Percentiles rank a stretch among this genome's conserved stretches.
Evolutionary conservation across 768 basidiomycete species (phyloP).

Genomic region (Dentipellis fragilis): DNA sequence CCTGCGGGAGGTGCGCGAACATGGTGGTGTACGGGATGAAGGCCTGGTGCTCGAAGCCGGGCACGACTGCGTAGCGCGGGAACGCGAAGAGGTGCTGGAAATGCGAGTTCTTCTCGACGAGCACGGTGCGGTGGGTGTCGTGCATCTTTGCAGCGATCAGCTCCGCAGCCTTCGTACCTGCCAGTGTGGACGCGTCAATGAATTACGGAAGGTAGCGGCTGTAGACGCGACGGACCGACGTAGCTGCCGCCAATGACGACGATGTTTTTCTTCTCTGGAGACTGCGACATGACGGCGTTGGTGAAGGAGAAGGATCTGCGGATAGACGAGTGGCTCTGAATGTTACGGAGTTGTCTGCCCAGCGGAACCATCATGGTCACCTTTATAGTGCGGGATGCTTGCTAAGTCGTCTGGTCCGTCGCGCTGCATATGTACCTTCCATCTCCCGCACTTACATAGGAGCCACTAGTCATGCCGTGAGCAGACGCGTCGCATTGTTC

Average conservation of each 20-base stretch:
- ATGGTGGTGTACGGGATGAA: conserved; percentile 24
- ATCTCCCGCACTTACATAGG: too few relatives aligned
- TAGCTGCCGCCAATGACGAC: conserved; percentile 27
- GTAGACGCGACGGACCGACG: conserved; percentile 17
- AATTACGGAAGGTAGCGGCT: background rate
- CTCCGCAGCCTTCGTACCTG: conserved; percentile 17
- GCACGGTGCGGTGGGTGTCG: conserved; percentile 19
- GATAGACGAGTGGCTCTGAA: background rate
- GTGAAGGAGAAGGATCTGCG: background rate
- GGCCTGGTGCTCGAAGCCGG: conserved; percentile 19
- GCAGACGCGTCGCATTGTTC: too few relatives aligned
- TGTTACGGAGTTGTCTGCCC: background rate
- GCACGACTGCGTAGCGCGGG: conserved; percentile 21
- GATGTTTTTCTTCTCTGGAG: conserved; percentile 17
- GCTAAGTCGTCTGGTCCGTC: too few relatives aligned
- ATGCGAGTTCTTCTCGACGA: conserved; percentile 26
- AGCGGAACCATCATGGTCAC: too few relatives aligned
- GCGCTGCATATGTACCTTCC: too few relatives aligned
- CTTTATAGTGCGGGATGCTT: too few relatives aligned
- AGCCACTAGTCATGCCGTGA: too few relatives aligned
- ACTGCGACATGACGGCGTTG: background rate
- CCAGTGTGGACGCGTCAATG: background rate
- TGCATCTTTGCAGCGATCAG: conserved; percentile 15
- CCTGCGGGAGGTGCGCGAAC: conserved; percentile 16
- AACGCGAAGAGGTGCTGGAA: conserved; percentile 27